Percentiles rank a stretch among this genome's conserved stretches.
Conservation (phyloP, 2,329 filamentous ascomycete species). For the Microdochium paspali region DNA sequence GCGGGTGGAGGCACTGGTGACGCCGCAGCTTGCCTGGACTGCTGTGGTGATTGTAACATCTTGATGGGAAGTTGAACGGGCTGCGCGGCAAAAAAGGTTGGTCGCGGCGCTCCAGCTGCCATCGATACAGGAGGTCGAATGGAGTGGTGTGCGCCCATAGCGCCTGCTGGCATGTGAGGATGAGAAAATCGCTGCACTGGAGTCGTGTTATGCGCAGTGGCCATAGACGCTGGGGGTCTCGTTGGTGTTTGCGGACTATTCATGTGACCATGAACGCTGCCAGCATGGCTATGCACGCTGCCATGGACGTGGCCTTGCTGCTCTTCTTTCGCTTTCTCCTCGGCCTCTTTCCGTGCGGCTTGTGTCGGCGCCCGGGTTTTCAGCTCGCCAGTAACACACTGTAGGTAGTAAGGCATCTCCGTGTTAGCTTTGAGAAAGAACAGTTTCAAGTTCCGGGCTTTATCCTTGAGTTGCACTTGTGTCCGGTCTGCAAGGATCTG, state of each 20-base stretch:
- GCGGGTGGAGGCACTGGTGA: not conserved
- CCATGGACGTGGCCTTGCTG: constrained; percentile 51
- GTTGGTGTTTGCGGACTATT: constrained; percentile 12
- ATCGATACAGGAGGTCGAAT: not conserved
- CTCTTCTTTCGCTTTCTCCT: constrained; percentile 53
- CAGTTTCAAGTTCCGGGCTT: constrained; percentile 79
- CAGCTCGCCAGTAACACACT: constrained; percentile 81
- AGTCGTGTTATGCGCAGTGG: constrained; percentile 1
- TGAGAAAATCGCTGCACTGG: not conserved
- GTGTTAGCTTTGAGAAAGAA: constrained; percentile 89
- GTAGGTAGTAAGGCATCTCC: constrained; percentile 80
- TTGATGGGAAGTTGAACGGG: not conserved
- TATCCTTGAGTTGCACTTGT: constrained; percentile 88
- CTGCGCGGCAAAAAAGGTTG: not conserved
- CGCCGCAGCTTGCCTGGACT: not conserved
- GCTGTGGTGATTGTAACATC: not conserved
- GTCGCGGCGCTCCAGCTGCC: not conserved
- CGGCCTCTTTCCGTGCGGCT: constrained; percentile 59
- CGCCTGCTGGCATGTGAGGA: not conserved
- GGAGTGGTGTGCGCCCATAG: not conserved
- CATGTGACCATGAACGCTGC: constrained; percentile 40
- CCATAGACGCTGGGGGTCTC: not conserved
- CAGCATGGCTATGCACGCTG: constrained; percentile 40
- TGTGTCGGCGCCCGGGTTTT: constrained; percentile 75
- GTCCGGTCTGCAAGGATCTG: constrained; percentile 82